Evolutionary conservation across 1,284 basidiomycete species (phyloP), one percentile per base, ranked within the genome.

Genomic region (Schizophyllum commune): DNA sequence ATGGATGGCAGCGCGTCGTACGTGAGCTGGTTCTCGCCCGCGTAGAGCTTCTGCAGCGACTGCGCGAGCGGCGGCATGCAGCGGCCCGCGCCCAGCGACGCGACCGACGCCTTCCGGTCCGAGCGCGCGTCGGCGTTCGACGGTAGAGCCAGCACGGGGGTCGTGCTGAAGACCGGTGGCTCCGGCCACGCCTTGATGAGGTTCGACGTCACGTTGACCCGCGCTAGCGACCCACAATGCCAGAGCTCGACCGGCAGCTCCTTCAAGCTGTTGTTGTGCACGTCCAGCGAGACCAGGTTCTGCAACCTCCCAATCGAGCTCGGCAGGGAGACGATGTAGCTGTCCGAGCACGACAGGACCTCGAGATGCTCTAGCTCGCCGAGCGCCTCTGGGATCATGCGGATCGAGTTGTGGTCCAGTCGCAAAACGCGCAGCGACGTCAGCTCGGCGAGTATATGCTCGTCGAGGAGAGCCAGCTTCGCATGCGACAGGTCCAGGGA

Each of bases 201-300:
- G 71, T 99, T 99, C 17, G 94, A 96, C 11, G 92, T 94, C 56
- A 90, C 84, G 68, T 98, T 99, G 71, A 99, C 82, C 55, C 83
- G 78, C 57, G 76, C 74, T 55, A 99, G 78, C 5, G 82, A 84
- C 0, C 84, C 79, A 73, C 96, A 98, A 55, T 86, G 82, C 97
- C 97, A 99, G 5, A 99, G 73, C 33, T 84, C 79, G 15, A 76
- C 75, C 0, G 95, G 94, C 0, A 98, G 75, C 65, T 88, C 84
- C 20, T 82, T 84, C 58, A 99, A 77, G 67, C 91, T 92, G 76
- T 99, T 99, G 72, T 95, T 96, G 70, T 97, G 96, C 2, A 91
- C 86, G 67, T 97, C 92, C 54, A 98, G 79, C 3, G 76, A 77
- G 65, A 87, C 83, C n/a, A 99, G 82, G 59, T 84, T 86, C 72